Evolutionary conservation across 2,329 filamentous ascomycete genomes (phyloP), one percentile per base, ranked within the genome.

Genomic region (Aspergillus calidoustus): DNA sequence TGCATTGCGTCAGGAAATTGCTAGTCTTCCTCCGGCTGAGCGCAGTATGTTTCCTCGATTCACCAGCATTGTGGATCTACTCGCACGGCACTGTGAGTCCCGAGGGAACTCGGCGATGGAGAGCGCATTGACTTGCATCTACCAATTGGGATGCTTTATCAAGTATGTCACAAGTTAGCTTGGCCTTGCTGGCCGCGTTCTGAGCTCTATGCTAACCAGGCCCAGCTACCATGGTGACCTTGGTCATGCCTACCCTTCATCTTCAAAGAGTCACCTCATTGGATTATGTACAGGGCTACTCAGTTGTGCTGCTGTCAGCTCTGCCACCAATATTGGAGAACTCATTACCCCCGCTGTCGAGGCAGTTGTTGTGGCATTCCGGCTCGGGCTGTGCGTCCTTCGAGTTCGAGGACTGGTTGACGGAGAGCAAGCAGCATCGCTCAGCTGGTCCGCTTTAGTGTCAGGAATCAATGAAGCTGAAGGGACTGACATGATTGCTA

Each of bases 211-310:
- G 48, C 71, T 70, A 57, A 73, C 62, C 15, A 30, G 38, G 13
- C 22, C 60, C 60, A 81, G 79, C 54, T 75, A 79, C 63, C 78
- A 79, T 64, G 77, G 77, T 44, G 77, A 80, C 62, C 71, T 77
- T 62, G 73, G 77, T 34, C 69, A 78, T 64, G 68, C 69, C 51
- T 81, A 80, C 65, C 79, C 79, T 38, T 71, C 71, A 11, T 66
- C 66, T 53, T 72, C 75, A 41, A 71, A 79, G 13, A 76, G 71
- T 60, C 68, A 72, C 56, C 70, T 80, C 19, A 71, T 81, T 60
- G 79, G 79, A 47, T 69, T 80, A 17, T 81, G 79, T 64, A 81
- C 79, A 38, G 79, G 79, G 28, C 67, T 79, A 54, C 72, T 81
- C 51, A 73, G 78, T 28, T 74, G 78, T 30, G 71, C 78, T 6